Base-by-base conservation (phyloP, 495 filamentous ascomycete genomes). In the Recurvomyces mirabilis region DNA sequence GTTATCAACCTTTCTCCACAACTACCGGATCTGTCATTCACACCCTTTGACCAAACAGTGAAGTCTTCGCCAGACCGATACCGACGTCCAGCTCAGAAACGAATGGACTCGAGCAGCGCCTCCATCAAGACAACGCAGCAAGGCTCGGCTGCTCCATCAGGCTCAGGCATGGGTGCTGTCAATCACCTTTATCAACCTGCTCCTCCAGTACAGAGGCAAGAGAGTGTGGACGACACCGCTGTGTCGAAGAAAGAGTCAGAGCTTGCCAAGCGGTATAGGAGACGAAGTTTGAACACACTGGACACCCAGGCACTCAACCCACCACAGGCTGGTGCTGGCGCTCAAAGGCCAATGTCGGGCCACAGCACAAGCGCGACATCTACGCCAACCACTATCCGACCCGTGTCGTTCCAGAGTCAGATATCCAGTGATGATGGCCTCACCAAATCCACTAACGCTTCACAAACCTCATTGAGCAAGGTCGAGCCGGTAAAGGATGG, bases 211-310 rank as follows among this genome's bases (percentile, higher is more conserved):
- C 42, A 51, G 54, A 43, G 43, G 50, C 25, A 71, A 29, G 66
- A 65, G 1, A 79, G 73, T 56, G 71, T 66, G 4, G 75, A 79
- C 62, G 74, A 78, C 51, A 65, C 65, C 23, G 65, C 68, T 23
- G 25, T 61, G 15, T 61, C 71, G 24, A 57, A 47, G 60, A 57
- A 37, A 56, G 63, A 35, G 25, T 66, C 72, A 14, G 85, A 89
- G 36, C 67, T 78, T 38, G 74, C 80, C 9, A 84, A 84, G 60
- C 73, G 82, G 49, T 84, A 87, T 65, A 70, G 87, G 49, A 75
- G 87, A 55, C 74, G 87, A 42, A 94, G 87, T 59, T 73, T 87
- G 68, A 82, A 84, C 43, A 82, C 75, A 36, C 72, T 93, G 54
- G 85, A 91, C 64, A 74, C 77, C 13, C 51, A 45, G 13, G 22